Evolutionary conservation across 2,329 filamentous ascomycete genomes (phyloP), one percentile per base, ranked within the genome.

Genomic region (Cladosporium phlei): DNA sequence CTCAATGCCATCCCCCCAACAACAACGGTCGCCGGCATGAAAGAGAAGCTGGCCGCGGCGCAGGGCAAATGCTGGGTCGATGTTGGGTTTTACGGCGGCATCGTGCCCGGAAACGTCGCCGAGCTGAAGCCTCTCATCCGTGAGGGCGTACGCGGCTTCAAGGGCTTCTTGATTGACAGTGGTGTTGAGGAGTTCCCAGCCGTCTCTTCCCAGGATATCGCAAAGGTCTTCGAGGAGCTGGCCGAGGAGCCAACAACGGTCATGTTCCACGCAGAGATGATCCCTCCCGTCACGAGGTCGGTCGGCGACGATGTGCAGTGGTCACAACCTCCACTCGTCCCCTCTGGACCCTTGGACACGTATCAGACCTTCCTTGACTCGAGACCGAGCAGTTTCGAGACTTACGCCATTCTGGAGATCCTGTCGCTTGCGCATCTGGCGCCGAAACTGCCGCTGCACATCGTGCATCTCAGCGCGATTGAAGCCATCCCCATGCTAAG

Each of bases 251-350:
- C 88, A n/a, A 97, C 93, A 2, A 95, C 89, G 0, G 81, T 97
- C 59, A 97, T 98, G 91, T 98, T 98, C 72, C 93, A 98, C 64
- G 93, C 93, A 47, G 93, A 98, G 69, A 97, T 96, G 90, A 83
- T 94, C 9, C 89, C 91, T 17, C 87, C 88, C 16, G 86, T 91
- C 55, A 70, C 86, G 39, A 79, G 80, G 55, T 89, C 87, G 0
- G 85, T 90, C 2, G 46, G 46, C 22, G 46, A 48, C 17, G 81
- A 82, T 19, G 82, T 89, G 4, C 84, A 87, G 60, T 68, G 70
- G 17, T 48, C 46, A 29, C 21, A 7, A 27, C 46, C 46, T 7
- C 46, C 46, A 14, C 46, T 48, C 29, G 79, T 78, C 0, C 87
- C 87, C 2, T 75, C 77, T 21, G 88, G 88, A n/a, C 80, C 85